A percentile compares a stretch with the other conserved stretches of the same genome.
These are phyloP conservation scores for Pistacia integerrima DNA, from an alignment of 345 rosid species.

Conservation along the genomic window DNA sequence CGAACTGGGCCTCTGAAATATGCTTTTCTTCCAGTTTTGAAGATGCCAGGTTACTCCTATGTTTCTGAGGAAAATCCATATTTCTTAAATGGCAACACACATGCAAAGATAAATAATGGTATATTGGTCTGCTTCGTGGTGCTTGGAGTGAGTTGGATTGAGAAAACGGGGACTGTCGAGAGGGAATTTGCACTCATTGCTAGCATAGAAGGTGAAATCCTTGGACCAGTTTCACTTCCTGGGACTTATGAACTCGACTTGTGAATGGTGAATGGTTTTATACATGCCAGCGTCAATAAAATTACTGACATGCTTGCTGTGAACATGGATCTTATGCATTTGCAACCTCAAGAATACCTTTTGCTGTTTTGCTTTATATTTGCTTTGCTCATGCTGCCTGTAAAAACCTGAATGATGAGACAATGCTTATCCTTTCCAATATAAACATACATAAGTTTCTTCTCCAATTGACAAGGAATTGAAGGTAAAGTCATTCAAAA, in stretches of 20 bases:
- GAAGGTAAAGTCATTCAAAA: no score
- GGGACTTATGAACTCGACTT: constrained; percentile 30
- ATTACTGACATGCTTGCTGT: not conserved
- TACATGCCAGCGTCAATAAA: not conserved
- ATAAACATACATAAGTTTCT: no score
- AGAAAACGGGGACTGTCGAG: not conserved
- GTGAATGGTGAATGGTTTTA: constrained; percentile 6
- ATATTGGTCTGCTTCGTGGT: constrained; percentile 33
- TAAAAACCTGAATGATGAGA: no score
- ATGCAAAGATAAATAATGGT: constrained; percentile 29
- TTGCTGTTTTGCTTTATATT: no score
- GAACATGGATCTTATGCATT: not conserved
- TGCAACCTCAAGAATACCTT: no score
- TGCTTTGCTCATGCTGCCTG: no score
- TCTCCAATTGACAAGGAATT: no score
- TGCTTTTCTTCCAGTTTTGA: constrained; percentile 30
- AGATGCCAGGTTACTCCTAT: constrained; percentile 34
- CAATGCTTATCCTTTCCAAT: no score
- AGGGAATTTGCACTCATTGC: constrained; percentile 35
- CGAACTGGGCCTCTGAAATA: constrained; percentile 35
- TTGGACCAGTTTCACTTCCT: constrained; percentile 34
- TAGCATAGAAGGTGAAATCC: constrained; percentile 30
- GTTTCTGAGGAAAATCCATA: constrained; percentile 22
- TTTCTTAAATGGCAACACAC: constrained; percentile 23
- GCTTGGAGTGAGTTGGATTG: constrained; percentile 35